Percentiles rank a stretch among this genome's conserved stretches.
These are phyloP conservation scores for Rubroboletus satanas DNA, from an alignment of 768 basidiomycete genomes.

Conservation along the genomic window DNA sequence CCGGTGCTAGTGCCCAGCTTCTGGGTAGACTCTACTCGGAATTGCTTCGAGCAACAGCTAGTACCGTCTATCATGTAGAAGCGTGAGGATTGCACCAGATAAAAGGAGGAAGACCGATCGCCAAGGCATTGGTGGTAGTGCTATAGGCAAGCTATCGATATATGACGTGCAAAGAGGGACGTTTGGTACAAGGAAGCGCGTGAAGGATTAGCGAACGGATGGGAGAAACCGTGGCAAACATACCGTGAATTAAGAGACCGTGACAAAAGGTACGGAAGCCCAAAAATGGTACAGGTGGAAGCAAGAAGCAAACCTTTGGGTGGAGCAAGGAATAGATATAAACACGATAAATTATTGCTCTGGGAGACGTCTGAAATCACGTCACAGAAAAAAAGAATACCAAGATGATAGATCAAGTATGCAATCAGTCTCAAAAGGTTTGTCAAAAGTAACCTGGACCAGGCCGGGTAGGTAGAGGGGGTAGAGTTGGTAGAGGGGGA, in stretches of 20 bases:
- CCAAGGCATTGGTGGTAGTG: background rate
- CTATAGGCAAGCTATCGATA: conserved; percentile 5
- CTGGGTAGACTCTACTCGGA: conserved; percentile 1
- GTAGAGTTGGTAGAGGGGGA: conserved; percentile 23
- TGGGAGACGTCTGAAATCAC: background rate
- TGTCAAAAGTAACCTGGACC: conserved; percentile 29
- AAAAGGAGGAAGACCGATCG: background rate
- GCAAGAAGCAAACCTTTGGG: conserved; percentile 3
- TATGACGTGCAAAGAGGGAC: background rate
- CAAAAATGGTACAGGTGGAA: conserved; percentile 12
- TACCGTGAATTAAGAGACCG: conserved; percentile 1
- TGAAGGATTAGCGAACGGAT: conserved; percentile 9
- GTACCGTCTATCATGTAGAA: background rate
- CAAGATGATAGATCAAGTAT: conserved; percentile 7
- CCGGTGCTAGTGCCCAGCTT: background rate
- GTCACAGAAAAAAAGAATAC: background rate
- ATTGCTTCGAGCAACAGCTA: conserved; percentile 9
- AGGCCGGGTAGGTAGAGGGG: conserved; percentile 14
- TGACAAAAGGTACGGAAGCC: conserved; percentile 5
- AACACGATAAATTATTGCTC: conserved; percentile 30
- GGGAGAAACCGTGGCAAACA: background rate
- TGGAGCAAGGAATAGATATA: conserved; percentile 20
- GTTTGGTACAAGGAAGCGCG: conserved; percentile 9
- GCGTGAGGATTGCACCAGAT: background rate
- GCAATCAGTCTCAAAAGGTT: background rate